Evolutionary conservation across 345 rosid genomes (phyloP).

Genomic region (Lepidium africanum): DNA sequence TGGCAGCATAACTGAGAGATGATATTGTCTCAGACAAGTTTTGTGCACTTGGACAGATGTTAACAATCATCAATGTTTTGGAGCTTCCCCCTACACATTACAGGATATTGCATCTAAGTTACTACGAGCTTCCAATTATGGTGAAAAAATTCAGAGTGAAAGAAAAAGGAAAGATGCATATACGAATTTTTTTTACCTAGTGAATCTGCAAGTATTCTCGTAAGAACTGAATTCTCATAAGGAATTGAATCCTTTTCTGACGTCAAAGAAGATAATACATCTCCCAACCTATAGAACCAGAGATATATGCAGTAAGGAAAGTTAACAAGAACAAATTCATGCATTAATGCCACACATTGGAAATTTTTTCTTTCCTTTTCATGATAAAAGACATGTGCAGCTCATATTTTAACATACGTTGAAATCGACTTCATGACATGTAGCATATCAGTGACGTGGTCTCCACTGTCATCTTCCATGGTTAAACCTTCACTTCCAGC

Average conservation of each 20-base stretch:
- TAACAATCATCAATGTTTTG: constrained; percentile 73
- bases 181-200: constrained; percentile 38
- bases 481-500: constrained; percentile 91
- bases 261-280: constrained; percentile 88
- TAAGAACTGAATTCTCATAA: constrained; percentile 82
- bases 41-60: constrained; percentile 60
- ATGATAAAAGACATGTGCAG: constrained; percentile 5
- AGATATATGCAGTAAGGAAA: constrained; percentile 14
- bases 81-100: constrained; percentile 65
- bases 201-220: constrained; percentile 82
- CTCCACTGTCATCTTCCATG: constrained; percentile 72
- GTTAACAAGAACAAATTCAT: not conserved
- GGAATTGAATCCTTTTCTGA: constrained; percentile 70
- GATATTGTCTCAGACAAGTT: constrained; percentile 64
- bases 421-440: constrained; percentile 95
- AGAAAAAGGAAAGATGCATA: not conserved
- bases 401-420: constrained; percentile 53
- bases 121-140: not conserved
- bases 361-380: not conserved
- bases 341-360: not conserved
- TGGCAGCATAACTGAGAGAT: constrained; percentile 75
- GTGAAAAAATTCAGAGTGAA: not conserved
- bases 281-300: constrained; percentile 74
- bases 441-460: constrained; percentile 76
- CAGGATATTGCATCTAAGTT: constrained; percentile 10